A percentile compares a stretch with the other conserved stretches of the same genome.
These are phyloP conservation scores for Boletus sp. DNA, from an alignment of 768 basidiomycete species.

Conservation along the genomic window DNA sequence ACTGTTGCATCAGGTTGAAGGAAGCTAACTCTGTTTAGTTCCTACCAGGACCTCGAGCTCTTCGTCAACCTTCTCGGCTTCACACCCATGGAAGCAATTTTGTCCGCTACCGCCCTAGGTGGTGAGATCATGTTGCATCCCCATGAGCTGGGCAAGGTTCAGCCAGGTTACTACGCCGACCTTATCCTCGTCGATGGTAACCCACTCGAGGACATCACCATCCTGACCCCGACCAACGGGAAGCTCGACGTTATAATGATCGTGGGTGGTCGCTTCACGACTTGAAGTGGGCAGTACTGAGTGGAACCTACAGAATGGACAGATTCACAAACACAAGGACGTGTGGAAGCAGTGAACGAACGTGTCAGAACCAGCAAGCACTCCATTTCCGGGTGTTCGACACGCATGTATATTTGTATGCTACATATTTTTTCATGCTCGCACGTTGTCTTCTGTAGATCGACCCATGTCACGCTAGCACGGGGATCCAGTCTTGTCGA, in stretches of 20 bases:
- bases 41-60: constrained; percentile 36
- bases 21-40: constrained; percentile 16
- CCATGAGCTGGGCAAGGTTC: constrained; percentile 35
- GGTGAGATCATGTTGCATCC: constrained; percentile 37
- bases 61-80: constrained; percentile 35
- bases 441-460: neutral
- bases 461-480: neutral
- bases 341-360: neutral
- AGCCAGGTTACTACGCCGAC: constrained; percentile 37
- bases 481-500: too few relatives aligned
- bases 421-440: neutral
- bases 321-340: constrained; percentile 19
- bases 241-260: constrained; percentile 36
- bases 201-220: constrained; percentile 34
- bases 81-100: constrained; percentile 37
- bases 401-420: neutral
- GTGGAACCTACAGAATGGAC: constrained; percentile 19
- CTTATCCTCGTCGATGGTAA: constrained; percentile 36
- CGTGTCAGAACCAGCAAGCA: neutral
- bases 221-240: constrained; percentile 29
- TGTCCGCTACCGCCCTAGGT: constrained; percentile 34
- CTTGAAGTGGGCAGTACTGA: constrained; percentile 1
- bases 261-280: constrained; percentile 15
- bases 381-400: neutral
- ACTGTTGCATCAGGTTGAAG: neutral